A percentile compares a stretch with the other conserved stretches of the same genome.
Evolutionary conservation across 129 eudicot species (phyloP).

Genomic region (Scalesia atractyloides): DNA sequence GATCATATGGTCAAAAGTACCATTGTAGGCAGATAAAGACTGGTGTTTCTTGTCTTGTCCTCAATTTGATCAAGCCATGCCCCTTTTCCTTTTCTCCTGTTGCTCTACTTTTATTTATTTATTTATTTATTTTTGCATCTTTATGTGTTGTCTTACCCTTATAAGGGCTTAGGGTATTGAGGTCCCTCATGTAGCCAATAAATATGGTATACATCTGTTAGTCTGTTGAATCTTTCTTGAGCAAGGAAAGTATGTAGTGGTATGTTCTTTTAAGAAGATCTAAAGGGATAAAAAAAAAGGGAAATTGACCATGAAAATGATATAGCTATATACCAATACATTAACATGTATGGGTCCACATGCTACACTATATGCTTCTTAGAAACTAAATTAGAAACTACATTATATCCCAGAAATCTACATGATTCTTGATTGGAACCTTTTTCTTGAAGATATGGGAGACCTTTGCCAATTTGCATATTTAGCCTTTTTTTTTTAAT

Average conservation of each 20-base stretch:
- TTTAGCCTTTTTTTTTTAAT: neutral
- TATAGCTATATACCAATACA: conserved; percentile 19
- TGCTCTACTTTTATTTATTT: conserved; percentile 18
- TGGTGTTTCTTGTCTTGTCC: conserved; percentile 76
- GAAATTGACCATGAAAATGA: conserved; percentile 30
- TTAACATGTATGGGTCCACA: conserved; percentile 30
- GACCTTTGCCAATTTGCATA: neutral
- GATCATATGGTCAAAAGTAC: conserved; percentile 75
- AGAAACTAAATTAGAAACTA: conserved; percentile 11
- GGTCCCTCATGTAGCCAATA: conserved; percentile 49
- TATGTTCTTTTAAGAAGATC: conserved; percentile 27
- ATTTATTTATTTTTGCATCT: conserved; percentile 6
- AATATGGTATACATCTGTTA: conserved; percentile 37
- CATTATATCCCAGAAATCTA: neutral
- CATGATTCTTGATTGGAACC: conserved; percentile 23
- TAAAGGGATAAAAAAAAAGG: conserved; percentile 7
- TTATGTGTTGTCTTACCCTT: conserved; percentile 36
- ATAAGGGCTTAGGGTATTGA: conserved; percentile 28
- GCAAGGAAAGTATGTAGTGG: conserved; percentile 28
- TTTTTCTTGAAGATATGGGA: conserved; percentile 11
- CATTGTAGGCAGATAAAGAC: conserved; percentile 61
- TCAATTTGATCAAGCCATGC: conserved; percentile 34
- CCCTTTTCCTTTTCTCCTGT: conserved; percentile 32
- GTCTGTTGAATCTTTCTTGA: conserved; percentile 26
- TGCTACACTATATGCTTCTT: conserved; percentile 19